Conservation (phyloP, 257 asterid species). For the Solanum etuberosum region DNA sequence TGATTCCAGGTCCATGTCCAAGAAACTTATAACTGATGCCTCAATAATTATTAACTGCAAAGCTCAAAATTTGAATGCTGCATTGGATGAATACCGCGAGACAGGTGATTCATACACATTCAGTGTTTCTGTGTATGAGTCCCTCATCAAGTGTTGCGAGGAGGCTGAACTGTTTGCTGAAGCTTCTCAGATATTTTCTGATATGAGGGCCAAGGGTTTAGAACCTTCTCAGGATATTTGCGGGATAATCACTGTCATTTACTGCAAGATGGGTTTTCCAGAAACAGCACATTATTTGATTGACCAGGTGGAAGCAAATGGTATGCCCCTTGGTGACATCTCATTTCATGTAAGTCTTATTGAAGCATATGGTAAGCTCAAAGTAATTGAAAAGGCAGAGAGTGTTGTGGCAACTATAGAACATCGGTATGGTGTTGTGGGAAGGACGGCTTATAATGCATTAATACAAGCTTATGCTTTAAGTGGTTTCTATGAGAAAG, state of each 20-base stretch:
- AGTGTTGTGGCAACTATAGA: slow-evolving; percentile 50
- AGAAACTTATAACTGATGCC: slow-evolving; percentile 53
- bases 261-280: slow-evolving; percentile 71
- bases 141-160: slow-evolving; percentile 50
- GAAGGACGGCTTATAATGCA: slow-evolving; percentile 75
- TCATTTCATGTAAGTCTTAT: slow-evolving; percentile 47
- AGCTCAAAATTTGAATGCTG: slow-evolving; percentile 62
- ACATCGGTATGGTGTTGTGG: slow-evolving; percentile 35
- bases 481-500: slow-evolving; percentile 84
- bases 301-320: slow-evolving; percentile 45
- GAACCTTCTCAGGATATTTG: slow-evolving; percentile 57
- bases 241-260: slow-evolving; percentile 33
- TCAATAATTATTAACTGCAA: slow-evolving; percentile 73
- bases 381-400: slow-evolving; percentile 77
- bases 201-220: slow-evolving; percentile 63
- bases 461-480: slow-evolving; percentile 71
- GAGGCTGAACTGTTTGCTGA: slow-evolving; percentile 51
- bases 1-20: slow-evolving; percentile 45
- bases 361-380: slow-evolving; percentile 67
- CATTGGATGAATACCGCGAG: slow-evolving; percentile 60
- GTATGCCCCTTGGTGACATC: slow-evolving; percentile 37
- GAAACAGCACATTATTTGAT: slow-evolving; percentile 72
- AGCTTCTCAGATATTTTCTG: slow-evolving; percentile 86
- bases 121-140: slow-evolving; percentile 50
- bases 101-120: slow-evolving; percentile 19